These are phyloP conservation scores for Naganishia antarctica DNA, from an alignment of 768 basidiomycete species.

Conservation along the genomic window DNA sequence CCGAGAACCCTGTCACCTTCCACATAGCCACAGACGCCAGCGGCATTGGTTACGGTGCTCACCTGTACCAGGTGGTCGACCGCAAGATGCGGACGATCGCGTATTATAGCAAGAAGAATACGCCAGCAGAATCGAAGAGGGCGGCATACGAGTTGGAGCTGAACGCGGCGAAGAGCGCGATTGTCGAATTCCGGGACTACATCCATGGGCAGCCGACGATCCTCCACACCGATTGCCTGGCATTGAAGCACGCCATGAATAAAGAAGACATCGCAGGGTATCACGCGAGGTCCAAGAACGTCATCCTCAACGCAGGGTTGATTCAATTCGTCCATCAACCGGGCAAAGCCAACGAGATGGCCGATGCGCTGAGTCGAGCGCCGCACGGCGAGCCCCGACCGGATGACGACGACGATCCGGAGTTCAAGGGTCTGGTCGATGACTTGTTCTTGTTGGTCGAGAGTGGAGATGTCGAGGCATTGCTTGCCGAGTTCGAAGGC, in stretches of 20 bases:
- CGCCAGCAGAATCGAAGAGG: conserved; percentile 11
- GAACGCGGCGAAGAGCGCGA: conserved; percentile 11
- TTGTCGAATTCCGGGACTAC: not conserved
- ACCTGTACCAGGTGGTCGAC: conserved; percentile 8
- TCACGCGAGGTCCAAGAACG: conserved; percentile 18
- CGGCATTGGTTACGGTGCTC: conserved; percentile 19
- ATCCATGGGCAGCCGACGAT: conserved; percentile 21
- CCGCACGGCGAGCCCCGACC: not conserved
- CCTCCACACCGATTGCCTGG: conserved; percentile 25
- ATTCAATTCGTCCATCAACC: conserved; percentile 19
- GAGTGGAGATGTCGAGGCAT: not conserved
- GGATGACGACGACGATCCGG: not conserved
- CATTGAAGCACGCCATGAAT: conserved; percentile 20
- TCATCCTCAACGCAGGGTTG: no score
- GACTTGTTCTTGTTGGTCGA: not conserved
- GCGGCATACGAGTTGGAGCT: conserved; percentile 24
- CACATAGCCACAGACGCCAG: conserved; percentile 22
- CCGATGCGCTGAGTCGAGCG: conserved; percentile 24
- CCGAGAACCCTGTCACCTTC: conserved; percentile 31
- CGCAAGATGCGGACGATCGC: not conserved
- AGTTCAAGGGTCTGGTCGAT: not conserved
- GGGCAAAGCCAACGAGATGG: conserved; percentile 23
- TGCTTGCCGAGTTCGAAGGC: conserved; percentile 13
- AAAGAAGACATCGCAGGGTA: conserved; percentile 1
- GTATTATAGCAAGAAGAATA: conserved; percentile 19